A percentile compares a stretch with the other conserved stretches of the same genome.
phyloP scores from a whole-genome alignment of 1,284 basidiomycete species.

The Apiotrichum laibachii region DNA sequence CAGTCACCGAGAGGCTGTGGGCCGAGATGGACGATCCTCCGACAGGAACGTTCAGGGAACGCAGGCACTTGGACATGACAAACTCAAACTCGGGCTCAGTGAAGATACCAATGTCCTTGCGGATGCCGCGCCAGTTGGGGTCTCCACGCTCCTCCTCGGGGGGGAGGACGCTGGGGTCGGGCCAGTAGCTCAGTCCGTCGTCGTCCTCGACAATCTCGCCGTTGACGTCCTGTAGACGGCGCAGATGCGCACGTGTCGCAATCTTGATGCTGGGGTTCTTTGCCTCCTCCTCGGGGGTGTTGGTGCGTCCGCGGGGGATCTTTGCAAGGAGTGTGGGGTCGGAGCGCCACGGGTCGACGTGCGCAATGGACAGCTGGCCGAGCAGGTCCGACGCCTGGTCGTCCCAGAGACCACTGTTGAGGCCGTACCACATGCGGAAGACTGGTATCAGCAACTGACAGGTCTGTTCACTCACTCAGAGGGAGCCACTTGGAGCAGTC shows the following conservation, averaged over 20 bases:
- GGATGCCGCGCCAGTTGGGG: conserved; percentile 69
- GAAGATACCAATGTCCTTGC: conserved; percentile 83
- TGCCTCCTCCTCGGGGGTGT: conserved; percentile 41
- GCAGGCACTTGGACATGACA: conserved; percentile 80
- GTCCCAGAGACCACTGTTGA: conserved; percentile 80
- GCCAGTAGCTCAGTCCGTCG: conserved; percentile 56
- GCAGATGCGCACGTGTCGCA: conserved; percentile 28
- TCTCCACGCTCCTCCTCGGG: conserved; percentile 62
- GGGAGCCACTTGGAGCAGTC: conserved; percentile 78
- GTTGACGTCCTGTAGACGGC: conserved; percentile 34
- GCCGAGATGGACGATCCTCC: conserved; percentile 40
- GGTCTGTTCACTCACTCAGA: conserved; percentile 53
- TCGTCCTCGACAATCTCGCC: conserved; percentile 53
- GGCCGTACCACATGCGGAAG: conserved; percentile 74
- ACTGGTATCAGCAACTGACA: conserved; percentile 40
- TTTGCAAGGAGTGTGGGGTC: conserved; percentile 63
- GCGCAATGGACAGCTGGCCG: conserved; percentile 66
- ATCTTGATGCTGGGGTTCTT: conserved; percentile 31
- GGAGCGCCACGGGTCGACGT: conserved; percentile 68
- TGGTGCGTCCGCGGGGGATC: conserved; percentile 55
- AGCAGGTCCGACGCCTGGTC: conserved; percentile 71
- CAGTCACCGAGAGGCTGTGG: conserved; percentile 49
- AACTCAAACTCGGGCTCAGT: conserved; percentile 79
- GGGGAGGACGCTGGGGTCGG: conserved; percentile 31
- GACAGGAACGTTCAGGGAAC: conserved; percentile 67